These are phyloP conservation scores for Populus tomentosa DNA, from an alignment of 441 rosid genomes.

Conservation along the genomic window DNA sequence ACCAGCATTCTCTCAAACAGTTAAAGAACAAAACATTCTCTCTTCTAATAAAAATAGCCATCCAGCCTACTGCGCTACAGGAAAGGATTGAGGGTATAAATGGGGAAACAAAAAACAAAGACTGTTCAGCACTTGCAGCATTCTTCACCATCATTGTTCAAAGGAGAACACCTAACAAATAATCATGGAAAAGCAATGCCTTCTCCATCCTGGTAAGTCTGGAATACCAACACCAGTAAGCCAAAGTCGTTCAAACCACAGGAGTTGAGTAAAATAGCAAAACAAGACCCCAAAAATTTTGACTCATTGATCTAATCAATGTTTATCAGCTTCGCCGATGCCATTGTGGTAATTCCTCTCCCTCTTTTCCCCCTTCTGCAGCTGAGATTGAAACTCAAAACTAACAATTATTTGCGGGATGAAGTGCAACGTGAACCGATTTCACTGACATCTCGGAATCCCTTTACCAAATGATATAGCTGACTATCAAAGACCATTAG, in stretches of 20 bases:
- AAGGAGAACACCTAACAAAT: background rate
- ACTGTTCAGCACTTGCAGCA: background rate
- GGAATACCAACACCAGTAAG: background rate
- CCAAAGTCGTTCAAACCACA: too few relatives aligned
- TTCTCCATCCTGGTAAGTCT: background rate
- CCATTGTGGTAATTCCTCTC: background rate
- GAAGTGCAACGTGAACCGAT: background rate
- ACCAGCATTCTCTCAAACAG: background rate
- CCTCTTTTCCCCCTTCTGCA: background rate
- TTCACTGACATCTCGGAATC: constrained; percentile 5
- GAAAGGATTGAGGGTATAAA: background rate
- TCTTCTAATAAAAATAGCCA: background rate
- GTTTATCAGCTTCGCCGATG: background rate
- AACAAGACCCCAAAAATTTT: background rate
- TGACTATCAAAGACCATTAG: background rate
- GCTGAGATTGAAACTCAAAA: background rate
- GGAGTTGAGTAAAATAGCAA: background rate
- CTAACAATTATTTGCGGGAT: background rate
- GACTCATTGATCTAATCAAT: background rate
- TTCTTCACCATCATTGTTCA: background rate
- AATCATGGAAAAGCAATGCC: background rate
- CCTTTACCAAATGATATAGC: background rate
- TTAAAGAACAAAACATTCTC: background rate
- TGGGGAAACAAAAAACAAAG: background rate
- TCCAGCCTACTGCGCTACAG: background rate